Evolutionary conservation across 108 stramenopile genomes (phyloP).

Genomic region (Discostella stelligeroides): DNA sequence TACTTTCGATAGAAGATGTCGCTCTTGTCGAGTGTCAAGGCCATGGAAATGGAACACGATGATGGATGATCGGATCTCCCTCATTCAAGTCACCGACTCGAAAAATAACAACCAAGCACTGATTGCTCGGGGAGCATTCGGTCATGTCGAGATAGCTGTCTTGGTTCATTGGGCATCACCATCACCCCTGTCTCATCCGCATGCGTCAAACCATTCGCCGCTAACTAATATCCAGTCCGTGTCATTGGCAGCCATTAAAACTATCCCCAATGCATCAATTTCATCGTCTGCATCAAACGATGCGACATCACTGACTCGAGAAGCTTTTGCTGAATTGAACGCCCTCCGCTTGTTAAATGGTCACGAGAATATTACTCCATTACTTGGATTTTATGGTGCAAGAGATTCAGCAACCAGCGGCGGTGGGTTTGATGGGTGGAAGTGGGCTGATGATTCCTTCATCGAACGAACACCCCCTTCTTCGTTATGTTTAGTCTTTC

Average conservation of each 20-base stretch:
- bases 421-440: constrained; percentile 29
- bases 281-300: background rate
- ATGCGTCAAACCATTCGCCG: constrained; percentile 1
- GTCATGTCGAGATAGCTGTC: constrained; percentile 66
- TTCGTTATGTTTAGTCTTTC: constrained; percentile 65
- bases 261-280: constrained; percentile 59
- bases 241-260: constrained; percentile 64
- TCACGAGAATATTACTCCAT: constrained; percentile 37
- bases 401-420: constrained; percentile 17
- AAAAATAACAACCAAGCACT: constrained; percentile 19
- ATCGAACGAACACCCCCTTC: constrained; percentile 10
- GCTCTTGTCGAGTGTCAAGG: too few species aligned
- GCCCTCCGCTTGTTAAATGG: constrained; percentile 46
- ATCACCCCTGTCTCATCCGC: background rate
- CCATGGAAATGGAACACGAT: too few species aligned
- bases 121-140: constrained; percentile 72
- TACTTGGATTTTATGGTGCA: constrained; percentile 43
- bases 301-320: constrained; percentile 33
- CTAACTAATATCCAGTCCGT: constrained; percentile 28
- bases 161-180: constrained; percentile 18
- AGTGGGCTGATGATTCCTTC: constrained; percentile 19
- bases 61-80: constrained; percentile 10
- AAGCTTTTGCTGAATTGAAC: constrained; percentile 49
- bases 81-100: constrained; percentile 17
- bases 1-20: too few species aligned